Conservation (phyloP, 495 filamentous ascomycete genomes). For the Penicillium odoratum region DNA sequence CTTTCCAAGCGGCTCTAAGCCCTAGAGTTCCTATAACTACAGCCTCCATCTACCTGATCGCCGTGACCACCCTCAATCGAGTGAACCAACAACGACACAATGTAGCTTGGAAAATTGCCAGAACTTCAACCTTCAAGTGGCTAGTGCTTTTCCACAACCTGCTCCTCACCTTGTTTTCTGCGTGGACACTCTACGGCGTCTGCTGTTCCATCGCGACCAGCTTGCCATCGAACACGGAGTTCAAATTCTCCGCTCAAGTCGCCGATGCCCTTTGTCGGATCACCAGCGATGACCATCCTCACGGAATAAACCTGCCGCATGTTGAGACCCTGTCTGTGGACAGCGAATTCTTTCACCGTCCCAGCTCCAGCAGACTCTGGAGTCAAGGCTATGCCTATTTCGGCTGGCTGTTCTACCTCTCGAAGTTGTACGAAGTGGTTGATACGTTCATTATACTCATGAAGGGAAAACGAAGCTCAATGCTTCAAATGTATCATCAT, state of each 20-base stretch:
- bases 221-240: not conserved
- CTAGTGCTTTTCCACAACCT: constrained; percentile 15
- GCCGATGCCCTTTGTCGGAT: constrained; percentile 14
- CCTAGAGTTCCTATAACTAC: not conserved
- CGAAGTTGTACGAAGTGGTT: constrained; percentile 89
- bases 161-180: constrained; percentile 14
- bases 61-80: not conserved
- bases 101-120: constrained; percentile 14
- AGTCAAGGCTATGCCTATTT: constrained; percentile 13
- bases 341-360: not conserved
- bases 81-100: not conserved
- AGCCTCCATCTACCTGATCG: not conserved
- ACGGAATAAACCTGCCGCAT: not conserved
- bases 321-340: not conserved
- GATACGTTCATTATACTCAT: constrained; percentile 83
- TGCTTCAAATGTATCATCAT: constrained; percentile 86
- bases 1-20: not conserved
- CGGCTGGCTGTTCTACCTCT: constrained; percentile 87
- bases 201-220: not conserved
- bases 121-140: constrained; percentile 6
- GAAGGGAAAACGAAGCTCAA: constrained; percentile 78
- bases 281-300: not conserved
- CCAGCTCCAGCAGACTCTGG: constrained; percentile 1
- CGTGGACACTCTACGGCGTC: constrained; percentile 12
- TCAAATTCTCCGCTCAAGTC: not conserved